Evolutionary conservation across 805 yeast species (phyloP), one percentile per base, ranked within the genome.

Genomic region (Yamadazyma takamatsuzukensis): DNA sequence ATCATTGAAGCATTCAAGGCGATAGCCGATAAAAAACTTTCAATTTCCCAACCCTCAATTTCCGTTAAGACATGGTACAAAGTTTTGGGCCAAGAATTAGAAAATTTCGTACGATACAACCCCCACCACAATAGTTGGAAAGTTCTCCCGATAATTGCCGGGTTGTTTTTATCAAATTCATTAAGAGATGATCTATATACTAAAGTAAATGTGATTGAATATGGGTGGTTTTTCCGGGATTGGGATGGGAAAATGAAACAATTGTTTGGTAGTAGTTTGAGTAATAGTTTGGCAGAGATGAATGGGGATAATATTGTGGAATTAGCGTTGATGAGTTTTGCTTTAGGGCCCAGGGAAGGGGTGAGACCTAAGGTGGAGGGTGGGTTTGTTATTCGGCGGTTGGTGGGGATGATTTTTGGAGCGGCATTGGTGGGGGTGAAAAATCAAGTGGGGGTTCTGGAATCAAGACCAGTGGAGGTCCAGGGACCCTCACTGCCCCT

Each of bases 1-100:
- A 56, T 73, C 1, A 53, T 72, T 24, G 80, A 75, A 38, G 74
- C 69, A 13, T 73, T 69, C 51, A 68, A 65, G 38, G 59, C 64
- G 28, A 51, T 74, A 8, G 40, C 67, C 11, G 72, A 66, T 32
- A 64, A 64, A 40, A 75, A 75, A 45, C 56, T 63, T 36, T 58
- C 56, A 36, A 51, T 72, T 5, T 70, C 76, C 9, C 64, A 61
- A 39, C 81, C 81, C 3, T 62, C 76, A 1, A 40, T 74, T 13
- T 48, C 72, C 1, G 59, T 74, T 26, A 56, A 64, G 43, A 50
- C 52, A 2, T 75, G 70, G 48, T 74, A 72, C 46, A 43, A 49
- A 4, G 53, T 63, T 1, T 24, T 72, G 4, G 31, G 52, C 13
- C 54, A 51, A 12, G 74, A 67, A 25, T 48, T 50, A 45, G 43